Evolutionary conservation across 768 basidiomycete species (phyloP), one percentile per base, ranked within the genome.

Genomic region (Lentinula sp.): DNA sequence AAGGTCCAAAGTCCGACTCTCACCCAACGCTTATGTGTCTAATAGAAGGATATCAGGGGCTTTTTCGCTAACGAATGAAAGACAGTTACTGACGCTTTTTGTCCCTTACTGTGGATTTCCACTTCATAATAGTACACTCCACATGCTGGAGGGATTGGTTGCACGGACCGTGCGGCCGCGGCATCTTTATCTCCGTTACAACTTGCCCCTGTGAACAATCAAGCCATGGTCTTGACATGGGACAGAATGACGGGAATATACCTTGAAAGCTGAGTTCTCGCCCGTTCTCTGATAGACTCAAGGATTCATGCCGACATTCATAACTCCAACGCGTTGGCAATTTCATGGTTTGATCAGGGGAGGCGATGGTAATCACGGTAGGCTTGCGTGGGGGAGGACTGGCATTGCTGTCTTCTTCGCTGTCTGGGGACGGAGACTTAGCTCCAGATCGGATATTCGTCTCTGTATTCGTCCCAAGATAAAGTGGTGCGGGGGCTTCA

Each of bases 61-160:
- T 62, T 63, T 62, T 65, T 60, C 65, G 13, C 55, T 39, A 31
- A 61, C 50, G 46, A 60, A 18, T 11, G 57, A 56, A 21, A 43
- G 48, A 10, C 3, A 50, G 55, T 59, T 13, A 74, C 84, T 70
- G 66, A 88, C 93, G 91, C 93, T 71, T 89, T 91, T 46, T 82
- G 78, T 10, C 90, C 89, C 68, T 91, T 91, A 69, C 89, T 85
- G 5, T 89, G 70, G 50, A 98, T 84, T 66, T 90, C 85, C 5
- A 94, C 85, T 76, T 99, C 96, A 70, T 88, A 99, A 72, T 98
- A 99, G 70, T 93, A 96, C 59, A 98, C 86, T 23, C 95, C 97
- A 66, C 91, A 91, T 10, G 88, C 86, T 0, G 87, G 79, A 1
- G 95, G 95, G 52, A 96, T 88, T 1, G 88, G 83, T 64, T 84